phyloP scores from a whole-genome alignment of 2,329 filamentous ascomycete genomes.

The Epichloe aotearoae region DNA sequence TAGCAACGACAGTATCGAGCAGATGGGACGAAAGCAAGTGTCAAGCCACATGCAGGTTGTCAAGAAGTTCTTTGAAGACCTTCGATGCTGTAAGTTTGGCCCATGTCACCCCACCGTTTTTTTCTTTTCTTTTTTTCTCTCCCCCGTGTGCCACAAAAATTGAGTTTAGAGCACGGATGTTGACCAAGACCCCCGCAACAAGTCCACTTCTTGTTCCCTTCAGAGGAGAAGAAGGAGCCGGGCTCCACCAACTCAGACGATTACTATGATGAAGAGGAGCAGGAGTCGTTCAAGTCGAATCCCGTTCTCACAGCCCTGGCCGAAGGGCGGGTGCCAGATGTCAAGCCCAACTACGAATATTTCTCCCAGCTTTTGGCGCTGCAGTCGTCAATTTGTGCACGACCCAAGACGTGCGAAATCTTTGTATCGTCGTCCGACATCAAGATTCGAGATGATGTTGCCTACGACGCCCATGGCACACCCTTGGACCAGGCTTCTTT shows the following conservation, averaged over 20 bases:
- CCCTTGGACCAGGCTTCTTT: constrained; percentile 34
- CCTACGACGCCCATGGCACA: constrained; percentile 29
- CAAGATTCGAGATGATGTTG: constrained; percentile 35
- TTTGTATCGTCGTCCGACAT: constrained; percentile 42
- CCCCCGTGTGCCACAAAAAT: neutral
- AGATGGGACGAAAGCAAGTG: constrained; percentile 49
- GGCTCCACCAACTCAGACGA: constrained; percentile 50
- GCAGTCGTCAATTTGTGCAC: constrained; percentile 38
- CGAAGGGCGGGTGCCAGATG: constrained; percentile 41
- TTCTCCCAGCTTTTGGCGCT: constrained; percentile 42
- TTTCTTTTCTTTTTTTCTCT: neutral
- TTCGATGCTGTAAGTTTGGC: constrained; percentile 45
- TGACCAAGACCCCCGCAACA: constrained; percentile 12
- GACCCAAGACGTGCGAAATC: constrained; percentile 46
- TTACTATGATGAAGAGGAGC: constrained; percentile 28
- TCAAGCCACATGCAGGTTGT: constrained; percentile 60
- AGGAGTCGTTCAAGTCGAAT: constrained; percentile 49
- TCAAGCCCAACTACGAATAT: constrained; percentile 49
- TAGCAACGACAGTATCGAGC: constrained; percentile 29
- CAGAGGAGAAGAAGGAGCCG: constrained; percentile 40
- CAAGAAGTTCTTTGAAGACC: constrained; percentile 50
- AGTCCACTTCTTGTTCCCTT: constrained; percentile 50
- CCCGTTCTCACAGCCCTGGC: constrained; percentile 48
- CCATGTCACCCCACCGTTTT: neutral
- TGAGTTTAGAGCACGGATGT: neutral